A percentile compares a stretch with the other conserved stretches of the same genome.
These are phyloP conservation scores for Sugiyamaella japonica DNA, from an alignment of 1,139 yeast species.

Conservation along the genomic window DNA sequence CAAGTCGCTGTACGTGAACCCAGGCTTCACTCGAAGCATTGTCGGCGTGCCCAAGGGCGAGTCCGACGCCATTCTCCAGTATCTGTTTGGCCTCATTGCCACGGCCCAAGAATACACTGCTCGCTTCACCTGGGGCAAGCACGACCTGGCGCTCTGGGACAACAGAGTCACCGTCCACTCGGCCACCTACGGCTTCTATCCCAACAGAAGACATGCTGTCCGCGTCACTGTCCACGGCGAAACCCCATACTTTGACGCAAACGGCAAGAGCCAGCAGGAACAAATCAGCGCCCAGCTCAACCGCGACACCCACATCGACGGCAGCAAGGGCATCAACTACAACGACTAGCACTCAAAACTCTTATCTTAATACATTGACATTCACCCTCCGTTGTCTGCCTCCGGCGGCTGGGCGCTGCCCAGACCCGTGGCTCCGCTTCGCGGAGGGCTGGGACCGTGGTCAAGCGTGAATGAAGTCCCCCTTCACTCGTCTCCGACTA, in stretches of 20 bases:
- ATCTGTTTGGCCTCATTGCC: slow-evolving; percentile 54
- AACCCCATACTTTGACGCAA: slow-evolving; percentile 33
- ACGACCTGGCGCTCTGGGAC: slow-evolving; percentile 72
- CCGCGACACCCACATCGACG: slow-evolving; percentile 29
- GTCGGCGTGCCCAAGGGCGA: slow-evolving; percentile 67
- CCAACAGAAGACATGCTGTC: slow-evolving; percentile 61
- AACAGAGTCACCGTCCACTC: slow-evolving; percentile 65
- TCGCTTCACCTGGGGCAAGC: slow-evolving; percentile 58
- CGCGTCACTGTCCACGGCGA: slow-evolving; percentile 68
- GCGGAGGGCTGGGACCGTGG: too few relatives aligned
- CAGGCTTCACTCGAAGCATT: slow-evolving; percentile 61
- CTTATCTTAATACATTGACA: not conserved
- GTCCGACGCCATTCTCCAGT: slow-evolving; percentile 54
- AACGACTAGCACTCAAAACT: slow-evolving; percentile 29
- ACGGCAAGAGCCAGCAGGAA: slow-evolving; percentile 36
- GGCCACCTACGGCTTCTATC: slow-evolving; percentile 47
- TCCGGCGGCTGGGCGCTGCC: not conserved
- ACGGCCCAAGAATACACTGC: slow-evolving; percentile 55
- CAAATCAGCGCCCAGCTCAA: slow-evolving; percentile 30
- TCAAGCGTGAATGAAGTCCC: too few relatives aligned
- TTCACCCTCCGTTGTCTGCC: not conserved
- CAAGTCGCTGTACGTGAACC: slow-evolving; percentile 59
- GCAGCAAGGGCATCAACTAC: slow-evolving; percentile 35
- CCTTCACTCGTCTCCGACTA: too few relatives aligned
- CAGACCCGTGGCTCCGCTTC: too few relatives aligned